A percentile compares a stretch with the other conserved stretches of the same genome.
Evolutionary conservation across 129 eudicot genomes (phyloP).

Genomic region (carrot (Daucus carota)): DNA sequence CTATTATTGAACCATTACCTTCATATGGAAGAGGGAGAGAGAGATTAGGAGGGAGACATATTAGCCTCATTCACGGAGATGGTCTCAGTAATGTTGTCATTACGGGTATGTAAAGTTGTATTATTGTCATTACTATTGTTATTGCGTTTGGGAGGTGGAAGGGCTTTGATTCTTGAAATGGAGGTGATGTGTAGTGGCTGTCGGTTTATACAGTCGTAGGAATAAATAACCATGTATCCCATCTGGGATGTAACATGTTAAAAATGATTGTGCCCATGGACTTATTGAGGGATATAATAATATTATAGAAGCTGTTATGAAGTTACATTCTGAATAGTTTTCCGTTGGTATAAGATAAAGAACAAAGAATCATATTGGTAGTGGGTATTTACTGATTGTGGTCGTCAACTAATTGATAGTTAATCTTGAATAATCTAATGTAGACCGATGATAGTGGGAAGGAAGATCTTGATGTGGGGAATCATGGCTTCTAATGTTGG

Average conservation of each 20-base stretch:
- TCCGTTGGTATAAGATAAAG: neutral
- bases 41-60: constrained; percentile 85
- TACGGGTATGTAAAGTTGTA: constrained; percentile 50
- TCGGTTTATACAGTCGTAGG: neutral
- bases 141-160: neutral
- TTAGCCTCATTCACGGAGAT: constrained; percentile 84
- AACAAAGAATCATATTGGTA: constrained; percentile 8
- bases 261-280: neutral
- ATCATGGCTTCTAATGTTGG: constrained; percentile 24
- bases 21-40: constrained; percentile 99
- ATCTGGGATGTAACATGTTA: neutral
- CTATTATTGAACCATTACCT: constrained; percentile 85
- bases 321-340: neutral
- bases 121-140: neutral
- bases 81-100: constrained; percentile 71
- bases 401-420: constrained; percentile 17
- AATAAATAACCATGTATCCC: neutral
- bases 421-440: constrained; percentile 15
- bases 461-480: constrained; percentile 24
- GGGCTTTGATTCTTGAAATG: neutral
- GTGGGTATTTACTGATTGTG: constrained; percentile 17
- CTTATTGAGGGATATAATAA: neutral
- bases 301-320: neutral
- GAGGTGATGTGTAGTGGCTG: neutral
- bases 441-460: constrained; percentile 24